phyloP scores from a whole-genome alignment of 345 rosid genomes.

The Citrus glauca region DNA sequence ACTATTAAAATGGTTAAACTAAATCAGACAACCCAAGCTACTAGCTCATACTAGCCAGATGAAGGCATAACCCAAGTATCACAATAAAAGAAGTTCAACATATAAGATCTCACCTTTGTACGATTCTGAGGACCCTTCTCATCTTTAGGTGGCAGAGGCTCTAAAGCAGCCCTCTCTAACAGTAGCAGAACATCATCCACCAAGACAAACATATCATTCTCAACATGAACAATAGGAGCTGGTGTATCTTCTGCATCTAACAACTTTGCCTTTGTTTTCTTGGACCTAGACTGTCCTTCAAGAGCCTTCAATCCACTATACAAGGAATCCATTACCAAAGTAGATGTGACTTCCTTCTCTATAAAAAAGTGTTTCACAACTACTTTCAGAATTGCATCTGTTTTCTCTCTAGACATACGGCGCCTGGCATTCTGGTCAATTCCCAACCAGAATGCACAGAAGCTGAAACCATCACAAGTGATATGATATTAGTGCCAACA shows the following conservation, averaged over 20 bases:
- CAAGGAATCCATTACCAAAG: slow-evolving; percentile 98
- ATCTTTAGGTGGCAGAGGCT: slow-evolving; percentile 81
- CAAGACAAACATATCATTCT: slow-evolving; percentile 73
- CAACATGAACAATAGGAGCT: slow-evolving; percentile 70
- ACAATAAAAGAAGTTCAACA: neutral
- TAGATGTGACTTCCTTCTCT: slow-evolving; percentile 92
- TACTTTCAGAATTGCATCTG: slow-evolving; percentile 71
- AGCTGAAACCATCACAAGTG: slow-evolving; percentile 46
- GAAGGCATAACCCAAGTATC: neutral
- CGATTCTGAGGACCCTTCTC: slow-evolving; percentile 84
- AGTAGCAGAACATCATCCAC: slow-evolving; percentile 77
- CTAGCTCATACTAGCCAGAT: neutral
- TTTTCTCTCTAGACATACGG: slow-evolving; percentile 78
- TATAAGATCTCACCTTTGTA: slow-evolving; percentile 53
- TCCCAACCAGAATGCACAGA: slow-evolving; percentile 79
- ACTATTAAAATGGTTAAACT: neutral
- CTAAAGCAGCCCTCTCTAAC: slow-evolving; percentile 76
- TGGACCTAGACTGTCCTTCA: slow-evolving; percentile 69
- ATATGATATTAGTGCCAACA: slow-evolving; percentile 1
- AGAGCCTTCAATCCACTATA: slow-evolving; percentile 96
- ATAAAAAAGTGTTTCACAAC: slow-evolving; percentile 87
- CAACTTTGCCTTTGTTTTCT: slow-evolving; percentile 51
- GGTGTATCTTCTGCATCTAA: slow-evolving; percentile 61
- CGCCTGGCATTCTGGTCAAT: slow-evolving; percentile 67
- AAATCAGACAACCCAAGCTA: neutral